Evolutionary conservation across 208 protist genomes (phyloP).

Genomic region (Entamoeba nuttalli): DNA sequence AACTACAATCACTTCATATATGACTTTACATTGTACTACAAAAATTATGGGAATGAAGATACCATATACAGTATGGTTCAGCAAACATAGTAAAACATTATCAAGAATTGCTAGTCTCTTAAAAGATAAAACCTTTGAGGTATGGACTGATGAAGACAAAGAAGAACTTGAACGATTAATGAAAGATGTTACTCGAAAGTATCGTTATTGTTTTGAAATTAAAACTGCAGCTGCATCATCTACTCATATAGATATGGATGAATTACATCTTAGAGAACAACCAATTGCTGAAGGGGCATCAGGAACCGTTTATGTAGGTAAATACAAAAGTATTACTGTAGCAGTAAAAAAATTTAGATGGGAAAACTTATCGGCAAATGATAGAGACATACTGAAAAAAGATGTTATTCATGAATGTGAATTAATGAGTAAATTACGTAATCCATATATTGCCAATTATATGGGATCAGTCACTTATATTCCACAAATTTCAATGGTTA

Average conservation of each 20-base stretch:
- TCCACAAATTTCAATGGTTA: background rate
- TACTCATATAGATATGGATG: background rate
- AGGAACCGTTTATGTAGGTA: background rate
- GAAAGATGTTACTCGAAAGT: background rate
- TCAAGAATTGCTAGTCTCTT: background rate
- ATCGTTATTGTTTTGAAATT: background rate
- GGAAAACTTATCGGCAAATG: background rate
- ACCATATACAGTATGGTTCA: background rate
- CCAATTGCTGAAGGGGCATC: background rate
- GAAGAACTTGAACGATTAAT: background rate
- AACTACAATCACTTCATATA: background rate
- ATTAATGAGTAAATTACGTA: background rate
- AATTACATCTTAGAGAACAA: background rate
- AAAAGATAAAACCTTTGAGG: background rate
- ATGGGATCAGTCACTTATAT: background rate
- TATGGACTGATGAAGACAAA: background rate
- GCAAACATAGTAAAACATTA: background rate
- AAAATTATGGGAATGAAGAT: background rate
- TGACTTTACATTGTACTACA: background rate
- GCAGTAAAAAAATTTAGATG: background rate
- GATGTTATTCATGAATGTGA: background rate
- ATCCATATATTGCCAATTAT: background rate
- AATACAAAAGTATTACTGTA: background rate
- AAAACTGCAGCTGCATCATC: background rate
- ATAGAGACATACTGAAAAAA: background rate